Evolutionary conservation across 257 asterid genomes (phyloP), one percentile per base, ranked within the genome.

Genomic region (Nicotiana attenuata): DNA sequence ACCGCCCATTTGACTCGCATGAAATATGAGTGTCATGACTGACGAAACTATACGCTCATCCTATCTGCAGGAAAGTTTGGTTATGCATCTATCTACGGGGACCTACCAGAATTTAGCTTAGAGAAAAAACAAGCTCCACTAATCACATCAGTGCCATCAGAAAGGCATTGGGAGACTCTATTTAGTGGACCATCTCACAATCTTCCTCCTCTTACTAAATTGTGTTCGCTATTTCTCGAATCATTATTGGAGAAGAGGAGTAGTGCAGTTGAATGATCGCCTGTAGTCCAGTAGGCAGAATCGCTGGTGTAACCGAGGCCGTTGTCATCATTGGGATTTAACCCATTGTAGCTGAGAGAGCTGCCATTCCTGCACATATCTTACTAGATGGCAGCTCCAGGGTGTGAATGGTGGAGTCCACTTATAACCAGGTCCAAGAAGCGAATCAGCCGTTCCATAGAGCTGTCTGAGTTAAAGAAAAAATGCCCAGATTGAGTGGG

Each of bases 121-220:
- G 80, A 87, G 85, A 83, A 61, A 59, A 88, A 90, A 8, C 71
- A 83, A 65, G 82, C 87, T 10, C 83, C 84, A 35, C 17, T 41
- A 2, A 76, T 82, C 77, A 80, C 86, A 45, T 82, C 89, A 20
- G 81, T 83, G 78, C 81, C 89, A 11, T 83, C 91, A 8, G 97
- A 84, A 31, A 88, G 87, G 78, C 71, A 80, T n/a, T 92, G 95
- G 97, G 92, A 89, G 84, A 88, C 88, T 17, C 67, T 96, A 82
- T 92, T 91, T 83, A 87, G 91, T 64, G 99, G 98, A 63, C 94
- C 97, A 77, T 92, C 99, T 81, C 97, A 96, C 82, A 88, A 76
- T 22, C 94, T 94, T 82, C 98, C 95, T 86, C 94, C 97, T 35
- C 93, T 96, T 20, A 84, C 92, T 82, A 92, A 89, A 88, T 45